These are phyloP conservation scores for Dendrobium officinale DNA, from an alignment of 106 monocot species.

Conservation along the genomic window DNA sequence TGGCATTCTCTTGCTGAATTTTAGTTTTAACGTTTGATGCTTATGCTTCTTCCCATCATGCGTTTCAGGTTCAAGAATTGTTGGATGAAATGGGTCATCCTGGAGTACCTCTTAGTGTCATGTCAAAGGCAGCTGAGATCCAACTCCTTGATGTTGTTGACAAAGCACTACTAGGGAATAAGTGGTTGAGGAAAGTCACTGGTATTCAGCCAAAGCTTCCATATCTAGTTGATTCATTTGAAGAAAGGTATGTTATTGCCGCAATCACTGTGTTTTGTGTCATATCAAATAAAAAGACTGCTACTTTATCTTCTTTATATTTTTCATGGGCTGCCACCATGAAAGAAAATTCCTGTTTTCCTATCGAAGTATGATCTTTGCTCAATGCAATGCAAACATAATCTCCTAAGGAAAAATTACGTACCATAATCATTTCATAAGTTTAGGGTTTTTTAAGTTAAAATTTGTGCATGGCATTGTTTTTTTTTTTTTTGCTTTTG, in stretches of 20 bases:
- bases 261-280: background rate
- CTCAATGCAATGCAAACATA: background rate
- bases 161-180: constrained; percentile 77
- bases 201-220: constrained; percentile 95
- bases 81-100: constrained; percentile 82
- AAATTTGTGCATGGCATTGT: background rate
- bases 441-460: background rate
- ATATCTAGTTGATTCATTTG: constrained; percentile 95
- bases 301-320: background rate
- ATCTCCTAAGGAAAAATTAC: background rate
- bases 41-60: background rate
- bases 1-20: background rate
- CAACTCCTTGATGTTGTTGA: constrained; percentile 81
- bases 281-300: background rate
- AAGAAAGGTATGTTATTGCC: constrained; percentile 53
- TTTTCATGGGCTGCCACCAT: background rate
- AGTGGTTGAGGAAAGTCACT: constrained; percentile 92
- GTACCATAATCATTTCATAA: background rate
- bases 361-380: background rate
- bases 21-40: background rate
- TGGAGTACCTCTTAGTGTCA: constrained; percentile 64
- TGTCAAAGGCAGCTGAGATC: constrained; percentile 91
- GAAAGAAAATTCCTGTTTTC: background rate
- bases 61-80: constrained; percentile 77
- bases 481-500: background rate